phyloP scores from a whole-genome alignment of 257 asterid genomes.

The Solanum paucissectum region DNA sequence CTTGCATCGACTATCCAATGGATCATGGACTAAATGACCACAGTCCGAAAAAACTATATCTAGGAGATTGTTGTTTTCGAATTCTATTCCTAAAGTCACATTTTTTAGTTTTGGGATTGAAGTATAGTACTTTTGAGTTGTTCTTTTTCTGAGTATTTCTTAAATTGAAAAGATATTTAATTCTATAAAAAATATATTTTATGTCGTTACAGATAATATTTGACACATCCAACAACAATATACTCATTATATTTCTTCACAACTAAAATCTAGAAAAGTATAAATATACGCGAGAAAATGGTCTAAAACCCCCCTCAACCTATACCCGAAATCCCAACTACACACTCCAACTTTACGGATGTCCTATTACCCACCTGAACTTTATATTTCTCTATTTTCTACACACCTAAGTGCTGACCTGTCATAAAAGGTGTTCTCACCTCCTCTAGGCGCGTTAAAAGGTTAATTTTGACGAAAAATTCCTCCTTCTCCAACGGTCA shows the following conservation, averaged over 20 bases:
- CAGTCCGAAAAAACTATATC: fast-evolving
- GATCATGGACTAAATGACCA: neutral
- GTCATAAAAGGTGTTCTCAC: no score
- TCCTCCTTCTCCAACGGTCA: no score
- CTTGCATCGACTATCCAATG: no score
- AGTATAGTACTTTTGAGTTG: neutral
- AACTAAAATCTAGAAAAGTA: neutral
- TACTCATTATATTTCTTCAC: neutral
- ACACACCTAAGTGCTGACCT: no score
- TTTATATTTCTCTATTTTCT: no score
- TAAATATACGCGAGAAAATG: no score
- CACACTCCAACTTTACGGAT: no score
- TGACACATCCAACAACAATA: neutral
- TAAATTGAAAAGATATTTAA: neutral
- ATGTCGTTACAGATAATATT: neutral
- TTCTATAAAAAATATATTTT: neutral
- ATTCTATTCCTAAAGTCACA: fast-evolving
- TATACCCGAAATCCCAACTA: no score
- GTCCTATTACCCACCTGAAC: no score
- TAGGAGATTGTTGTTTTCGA: fast-evolving
- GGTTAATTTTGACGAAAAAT: no score
- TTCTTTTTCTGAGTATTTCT: neutral
- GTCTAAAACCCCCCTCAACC: no score
- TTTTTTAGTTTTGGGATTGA: neutral
- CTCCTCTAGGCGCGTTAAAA: no score